A percentile compares a stretch with the other conserved stretches of the same genome.
phyloP scores from a whole-genome alignment of 129 eudicot genomes.

The Kitagawia praeruptora region DNA sequence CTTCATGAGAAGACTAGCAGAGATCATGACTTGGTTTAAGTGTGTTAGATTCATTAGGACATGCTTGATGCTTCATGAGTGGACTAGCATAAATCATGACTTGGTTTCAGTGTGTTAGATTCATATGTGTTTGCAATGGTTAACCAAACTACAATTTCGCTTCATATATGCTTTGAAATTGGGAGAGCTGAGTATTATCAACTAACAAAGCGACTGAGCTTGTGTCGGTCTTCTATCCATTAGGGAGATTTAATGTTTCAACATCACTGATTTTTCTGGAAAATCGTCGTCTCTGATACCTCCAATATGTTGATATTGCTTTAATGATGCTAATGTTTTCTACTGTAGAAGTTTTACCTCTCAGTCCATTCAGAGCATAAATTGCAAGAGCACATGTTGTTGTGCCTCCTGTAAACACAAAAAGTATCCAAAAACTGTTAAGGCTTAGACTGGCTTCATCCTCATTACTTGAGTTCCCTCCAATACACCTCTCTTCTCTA shows the following conservation, averaged over 20 bases:
- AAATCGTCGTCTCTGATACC: constrained; percentile 3
- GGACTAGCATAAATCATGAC: too few relatives aligned
- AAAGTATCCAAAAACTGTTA: neutral
- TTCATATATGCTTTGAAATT: too few relatives aligned
- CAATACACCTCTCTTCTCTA: neutral
- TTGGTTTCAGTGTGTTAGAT: too few relatives aligned
- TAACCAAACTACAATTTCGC: too few relatives aligned
- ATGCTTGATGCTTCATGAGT: too few relatives aligned
- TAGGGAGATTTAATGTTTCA: neutral
- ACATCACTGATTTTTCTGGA: constrained; percentile 14
- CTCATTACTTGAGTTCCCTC: neutral
- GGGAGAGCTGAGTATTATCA: too few relatives aligned
- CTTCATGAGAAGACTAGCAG: too few relatives aligned
- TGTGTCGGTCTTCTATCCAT: neutral
- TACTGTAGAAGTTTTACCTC: neutral
- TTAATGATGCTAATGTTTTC: neutral
- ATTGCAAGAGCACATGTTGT: neutral
- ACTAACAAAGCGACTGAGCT: neutral
- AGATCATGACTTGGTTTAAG: too few relatives aligned
- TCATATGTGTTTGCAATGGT: too few relatives aligned
- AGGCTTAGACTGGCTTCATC: neutral
- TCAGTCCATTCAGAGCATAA: neutral
- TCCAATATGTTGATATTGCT: neutral
- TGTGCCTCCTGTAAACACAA: neutral
- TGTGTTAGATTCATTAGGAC: too few relatives aligned